Base-by-base conservation (phyloP, 768 basidiomycete genomes). In the Stropharia rugosoannulata region DNA sequence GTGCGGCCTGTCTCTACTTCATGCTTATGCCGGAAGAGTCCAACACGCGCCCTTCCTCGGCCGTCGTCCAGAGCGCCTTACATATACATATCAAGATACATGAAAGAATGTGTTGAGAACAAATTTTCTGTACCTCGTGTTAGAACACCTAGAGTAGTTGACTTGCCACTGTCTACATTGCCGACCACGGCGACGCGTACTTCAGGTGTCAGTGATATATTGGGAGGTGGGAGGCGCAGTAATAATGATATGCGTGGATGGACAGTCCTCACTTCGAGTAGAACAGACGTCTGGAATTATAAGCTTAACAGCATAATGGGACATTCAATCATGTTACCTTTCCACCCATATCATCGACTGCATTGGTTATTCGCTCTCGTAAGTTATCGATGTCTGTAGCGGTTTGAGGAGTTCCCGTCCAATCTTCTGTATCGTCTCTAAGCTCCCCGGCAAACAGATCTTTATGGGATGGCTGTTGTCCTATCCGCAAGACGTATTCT, bases 1-100 rank as follows among this genome's bases (percentile, higher is more conserved):
- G 97, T 99, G 49, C 97, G 77, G 5, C 96, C 96, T 16, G 90
- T 94, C 74, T 98, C 97, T 51, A 98, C 78, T 71, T 99, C 97
- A 66, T 99, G 97, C 68, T 98, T 97, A 68, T 99, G 97, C 52
- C 96, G 80, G 71, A 98, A 98, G 7, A 99, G 75, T 3, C 87
- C 86, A 4, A 98, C 89, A 50, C 96, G 89, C 0, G 90, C 89
- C 48, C 83, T 81, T 0, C 89, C 90, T 68, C 89, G 76, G 25
- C 91, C 90, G 64, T 94, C 92, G 63, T 94, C 92, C 50, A 93
- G 73, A 16, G 81, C 80, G 49, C 89, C 88, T 91, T 43, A 25
- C 22, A 22, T 1, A 16, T 43, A 18, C 15, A 15, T 36, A 55
- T 10, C 41, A 38, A 38, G 10, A 37, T 7, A 29, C 27, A 16